Base-by-base conservation (phyloP, 345 rosid species). In the Boechera stricta region DNA sequence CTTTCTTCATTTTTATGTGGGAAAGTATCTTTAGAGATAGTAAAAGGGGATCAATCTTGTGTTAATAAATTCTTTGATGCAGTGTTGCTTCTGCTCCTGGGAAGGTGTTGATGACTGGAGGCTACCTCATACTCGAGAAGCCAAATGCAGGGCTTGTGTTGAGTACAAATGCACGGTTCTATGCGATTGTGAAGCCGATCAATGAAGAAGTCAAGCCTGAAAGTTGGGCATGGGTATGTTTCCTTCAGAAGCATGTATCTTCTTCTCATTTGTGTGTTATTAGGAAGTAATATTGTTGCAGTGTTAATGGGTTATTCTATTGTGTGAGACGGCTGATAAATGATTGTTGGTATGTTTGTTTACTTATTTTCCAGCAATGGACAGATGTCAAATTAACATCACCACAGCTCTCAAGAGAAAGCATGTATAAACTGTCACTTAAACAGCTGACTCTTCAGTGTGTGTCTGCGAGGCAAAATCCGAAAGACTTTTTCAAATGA, bases 31-130 rank as follows among this genome's bases (percentile, higher is more conserved):
- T 38, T 16, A 38, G 51, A 72, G 77, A 28, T 0, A 31, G 15
- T 38, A 5, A 36, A 26, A 51, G 64, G 64, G 64, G 56, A 65
- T 55, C 77, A 32, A 53, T 66, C 4, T 54, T 45, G 5, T 45
- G 67, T 13, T 41, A 1, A 0, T 6, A 8, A 51, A 7, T 13
- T 35, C 5, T 28, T 53, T 74, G 31, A 41, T 53, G 51, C 84
- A 94, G 98, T 56, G 90, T 91, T 81, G 97, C 96, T 80, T 95
- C 98, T 72, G 98, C 99, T 77, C 98, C 99, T 44, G 97, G 98
- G 75, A 95, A 95, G 86, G 98, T 95, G 60, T 85, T 95, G 89
- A 80, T 95, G 82, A 86, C 97, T 7, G 99, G 99, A 4, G 98
- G 99, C 5, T 95, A 95, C 73, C 92, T 95, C 13, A 79, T 95